A percentile compares a stretch with the other conserved stretches of the same genome.
These are phyloP conservation scores for Pittosporum tobira DNA, from an alignment of 129 eudicot genomes.

Conservation along the genomic window DNA sequence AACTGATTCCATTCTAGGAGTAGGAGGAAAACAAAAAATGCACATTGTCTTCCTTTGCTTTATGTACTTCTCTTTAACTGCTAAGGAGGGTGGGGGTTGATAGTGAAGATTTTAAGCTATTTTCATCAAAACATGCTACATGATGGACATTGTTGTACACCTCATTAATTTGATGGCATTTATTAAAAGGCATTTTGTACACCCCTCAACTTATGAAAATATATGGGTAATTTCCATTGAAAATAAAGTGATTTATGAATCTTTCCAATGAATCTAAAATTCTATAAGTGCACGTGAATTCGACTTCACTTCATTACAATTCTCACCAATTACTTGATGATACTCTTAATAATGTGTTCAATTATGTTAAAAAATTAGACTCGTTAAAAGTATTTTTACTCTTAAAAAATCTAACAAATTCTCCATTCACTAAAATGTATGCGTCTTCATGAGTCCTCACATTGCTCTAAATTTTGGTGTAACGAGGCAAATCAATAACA, in stretches of 20 bases:
- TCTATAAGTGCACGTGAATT: background rate
- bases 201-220: slow-evolving; percentile 5
- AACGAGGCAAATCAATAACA: no score
- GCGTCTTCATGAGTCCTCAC: no score
- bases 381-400: no score
- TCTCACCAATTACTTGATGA: no score
- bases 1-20: background rate
- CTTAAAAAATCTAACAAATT: no score
- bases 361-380: no score
- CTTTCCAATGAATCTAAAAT: background rate
- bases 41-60: background rate
- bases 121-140: slow-evolving; percentile 13
- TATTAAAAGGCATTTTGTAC: slow-evolving; percentile 8
- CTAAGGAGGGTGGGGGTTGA: background rate
- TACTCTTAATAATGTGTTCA: no score
- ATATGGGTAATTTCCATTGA: background rate
- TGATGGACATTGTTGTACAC: slow-evolving; percentile 10
- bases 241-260: background rate
- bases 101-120: slow-evolving; percentile 5
- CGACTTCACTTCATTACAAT: no score
- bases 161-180: slow-evolving; percentile 4
- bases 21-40: background rate
- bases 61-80: background rate
- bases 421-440: no score
- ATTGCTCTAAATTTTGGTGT: no score